Conservation (phyloP, 108 stramenopile genomes). For the Fistulifera pelliculosa region DNA sequence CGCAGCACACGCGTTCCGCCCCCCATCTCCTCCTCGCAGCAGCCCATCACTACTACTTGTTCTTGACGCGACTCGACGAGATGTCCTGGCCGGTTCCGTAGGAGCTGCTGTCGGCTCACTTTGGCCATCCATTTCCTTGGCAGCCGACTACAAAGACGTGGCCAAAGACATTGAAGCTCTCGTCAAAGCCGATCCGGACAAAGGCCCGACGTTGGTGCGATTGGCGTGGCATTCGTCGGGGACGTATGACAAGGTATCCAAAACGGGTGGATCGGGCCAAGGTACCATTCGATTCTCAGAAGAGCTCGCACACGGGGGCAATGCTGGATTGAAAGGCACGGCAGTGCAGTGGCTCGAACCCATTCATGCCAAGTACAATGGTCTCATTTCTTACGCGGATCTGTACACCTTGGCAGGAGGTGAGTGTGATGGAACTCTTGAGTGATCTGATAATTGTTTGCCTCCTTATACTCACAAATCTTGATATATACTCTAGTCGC, state of each 20-base stretch:
- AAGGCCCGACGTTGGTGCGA: conserved; percentile 33
- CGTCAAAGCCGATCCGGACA: conserved; percentile 35
- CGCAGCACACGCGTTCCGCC: too few relatives aligned
- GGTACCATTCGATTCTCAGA: conserved; percentile 69
- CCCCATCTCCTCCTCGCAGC: too few relatives aligned
- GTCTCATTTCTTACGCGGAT: conserved; percentile 59
- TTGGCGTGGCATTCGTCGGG: conserved; percentile 75
- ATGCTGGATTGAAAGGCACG: conserved; percentile 54
- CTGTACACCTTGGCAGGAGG: conserved; percentile 79
- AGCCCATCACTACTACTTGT: too few relatives aligned
- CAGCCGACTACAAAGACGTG: conserved; percentile 25
- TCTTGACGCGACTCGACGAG: too few relatives aligned
- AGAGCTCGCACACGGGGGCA: conserved; percentile 60
- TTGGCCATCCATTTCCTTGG: too few relatives aligned
- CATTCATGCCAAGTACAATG: conserved; percentile 56
- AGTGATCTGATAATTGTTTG: too few relatives aligned
- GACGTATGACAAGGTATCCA: conserved; percentile 45
- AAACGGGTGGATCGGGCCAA: conserved; percentile 44
- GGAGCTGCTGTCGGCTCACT: too few relatives aligned
- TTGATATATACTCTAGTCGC: conserved; percentile 20
- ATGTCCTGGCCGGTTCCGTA: too few relatives aligned
- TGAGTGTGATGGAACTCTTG: too few relatives aligned
- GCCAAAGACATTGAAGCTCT: conserved; percentile 36
- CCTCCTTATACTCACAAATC: background rate
- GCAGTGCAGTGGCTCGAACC: conserved; percentile 53